Evolutionary conservation across 257 asterid species (phyloP).

Genomic region (Gardenia jasminoides): DNA sequence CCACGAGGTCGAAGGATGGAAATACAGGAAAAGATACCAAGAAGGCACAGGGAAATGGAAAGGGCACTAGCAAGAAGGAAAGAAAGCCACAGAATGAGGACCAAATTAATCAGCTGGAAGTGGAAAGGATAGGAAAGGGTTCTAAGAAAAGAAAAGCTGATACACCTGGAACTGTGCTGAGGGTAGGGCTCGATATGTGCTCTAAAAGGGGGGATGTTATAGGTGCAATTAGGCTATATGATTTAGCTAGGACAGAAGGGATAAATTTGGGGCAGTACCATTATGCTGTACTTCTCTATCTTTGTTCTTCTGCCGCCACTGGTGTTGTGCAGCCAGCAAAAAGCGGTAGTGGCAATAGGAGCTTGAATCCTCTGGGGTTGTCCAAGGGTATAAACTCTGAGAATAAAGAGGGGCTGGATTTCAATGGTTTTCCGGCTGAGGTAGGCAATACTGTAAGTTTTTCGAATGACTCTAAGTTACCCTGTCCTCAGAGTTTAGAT

Average conservation of each 20-base stretch:
- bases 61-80: slow-evolving; percentile 12
- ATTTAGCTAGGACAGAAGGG: slow-evolving; percentile 55
- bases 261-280: slow-evolving; percentile 62
- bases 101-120: slow-evolving; percentile 17
- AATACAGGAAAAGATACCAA: slow-evolving; percentile 18
- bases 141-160: slow-evolving; percentile 46
- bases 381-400: slow-evolving; percentile 20
- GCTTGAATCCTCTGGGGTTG: slow-evolving; percentile 36
- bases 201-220: slow-evolving; percentile 73
- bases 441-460: slow-evolving; percentile 12
- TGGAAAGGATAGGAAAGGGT: slow-evolving; percentile 31
- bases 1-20: slow-evolving; percentile 28
- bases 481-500: slow-evolving; percentile 39
- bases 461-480: slow-evolving; percentile 22
- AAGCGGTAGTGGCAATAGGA: slow-evolving; percentile 61
- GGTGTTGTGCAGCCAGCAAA: slow-evolving; percentile 81
- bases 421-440: slow-evolving; percentile 18
- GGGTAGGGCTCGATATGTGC: slow-evolving; percentile 70
- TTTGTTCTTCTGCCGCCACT: slow-evolving; percentile 86
- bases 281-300: slow-evolving; percentile 75
- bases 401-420: slow-evolving; percentile 12
- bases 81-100: slow-evolving; percentile 4
- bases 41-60: slow-evolving; percentile 18
- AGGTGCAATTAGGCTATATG: slow-evolving; percentile 64
- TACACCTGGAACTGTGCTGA: slow-evolving; percentile 35